Percentiles rank a stretch among this genome's conserved stretches.
These are phyloP conservation scores for Trametes gibbosa DNA, from an alignment of 768 basidiomycete genomes.

Conservation along the genomic window DNA sequence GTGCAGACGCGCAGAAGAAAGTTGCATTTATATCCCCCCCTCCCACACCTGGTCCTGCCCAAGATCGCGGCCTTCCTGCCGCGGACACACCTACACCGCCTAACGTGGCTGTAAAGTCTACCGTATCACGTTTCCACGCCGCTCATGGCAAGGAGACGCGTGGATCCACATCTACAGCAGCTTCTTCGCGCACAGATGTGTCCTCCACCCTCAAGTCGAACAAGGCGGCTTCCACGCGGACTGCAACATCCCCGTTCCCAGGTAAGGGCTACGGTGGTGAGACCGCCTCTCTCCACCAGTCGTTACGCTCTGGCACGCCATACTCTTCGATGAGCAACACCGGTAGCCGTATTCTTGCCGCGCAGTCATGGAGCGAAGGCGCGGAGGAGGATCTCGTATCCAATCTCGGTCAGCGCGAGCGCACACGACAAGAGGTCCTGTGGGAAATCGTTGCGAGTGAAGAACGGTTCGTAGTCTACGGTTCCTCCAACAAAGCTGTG, in stretches of 20 bases:
- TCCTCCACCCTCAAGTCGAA: conserved; percentile 41
- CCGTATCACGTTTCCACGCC: conserved; percentile 74
- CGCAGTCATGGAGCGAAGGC: conserved; percentile 88
- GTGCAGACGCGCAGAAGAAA: conserved; percentile 68
- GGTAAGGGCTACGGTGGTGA: conserved; percentile 42
- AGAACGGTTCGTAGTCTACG: conserved; percentile 64
- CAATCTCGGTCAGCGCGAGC: conserved; percentile 89
- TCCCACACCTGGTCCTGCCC: conserved; percentile 56
- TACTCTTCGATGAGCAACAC: conserved; percentile 74
- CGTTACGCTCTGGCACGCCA: conserved; percentile 77
- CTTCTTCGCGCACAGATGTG: conserved; percentile 66
- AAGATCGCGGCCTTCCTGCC: conserved; percentile 52
- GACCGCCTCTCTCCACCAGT: conserved; percentile 52
- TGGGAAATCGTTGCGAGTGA: conserved; percentile 97
- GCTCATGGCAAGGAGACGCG: conserved; percentile 69
- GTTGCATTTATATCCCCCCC: conserved; percentile 86
- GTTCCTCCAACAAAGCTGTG: neutral
- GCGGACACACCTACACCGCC: conserved; percentile 36
- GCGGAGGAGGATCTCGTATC: conserved; percentile 93
- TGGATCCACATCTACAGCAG: conserved; percentile 60
- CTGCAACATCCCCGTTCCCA: conserved; percentile 60
- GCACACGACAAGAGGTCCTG: conserved; percentile 93
- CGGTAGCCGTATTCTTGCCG: conserved; percentile 72
- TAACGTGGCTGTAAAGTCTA: conserved; percentile 52
- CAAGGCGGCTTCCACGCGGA: conserved; percentile 58